Percentiles rank a stretch among this genome's conserved stretches.
Evolutionary conservation across 1,284 basidiomycete species (phyloP).

Genomic region (Leccinum solheimii): DNA sequence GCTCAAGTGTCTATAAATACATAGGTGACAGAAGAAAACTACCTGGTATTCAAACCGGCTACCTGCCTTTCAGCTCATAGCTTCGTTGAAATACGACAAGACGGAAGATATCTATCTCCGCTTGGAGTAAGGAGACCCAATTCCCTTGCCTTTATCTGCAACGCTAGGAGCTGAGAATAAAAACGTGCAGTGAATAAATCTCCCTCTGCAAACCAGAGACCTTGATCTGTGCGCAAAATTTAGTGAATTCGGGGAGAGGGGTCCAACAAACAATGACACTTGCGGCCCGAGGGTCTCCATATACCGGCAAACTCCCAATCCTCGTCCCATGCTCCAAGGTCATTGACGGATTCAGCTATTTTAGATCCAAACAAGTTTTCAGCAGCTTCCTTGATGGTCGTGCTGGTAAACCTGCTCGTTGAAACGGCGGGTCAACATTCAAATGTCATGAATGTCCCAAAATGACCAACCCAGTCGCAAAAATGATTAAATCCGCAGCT

Average conservation of each 20-base stretch:
- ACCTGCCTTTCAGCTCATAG: background rate
- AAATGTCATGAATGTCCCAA: background rate
- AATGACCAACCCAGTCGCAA: slow-evolving; percentile 29
- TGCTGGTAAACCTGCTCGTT: slow-evolving; percentile 6
- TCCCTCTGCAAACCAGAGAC: slow-evolving; percentile 18
- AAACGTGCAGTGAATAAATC: slow-evolving; percentile 15
- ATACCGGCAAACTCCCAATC: slow-evolving; percentile 16
- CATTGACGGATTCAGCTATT: slow-evolving; percentile 12
- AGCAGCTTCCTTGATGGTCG: slow-evolving; percentile 11
- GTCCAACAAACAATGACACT: background rate
- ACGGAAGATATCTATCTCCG: background rate
- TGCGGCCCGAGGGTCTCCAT: slow-evolving; percentile 18
- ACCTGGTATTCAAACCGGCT: background rate
- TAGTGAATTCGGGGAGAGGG: background rate
- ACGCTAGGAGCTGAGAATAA: slow-evolving; percentile 13
- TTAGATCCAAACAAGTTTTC: slow-evolving; percentile 8
- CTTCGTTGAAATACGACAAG: background rate
- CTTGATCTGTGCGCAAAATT: slow-evolving; percentile 5
- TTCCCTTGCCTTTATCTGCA: slow-evolving; percentile 14
- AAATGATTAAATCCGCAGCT: slow-evolving; percentile 31
- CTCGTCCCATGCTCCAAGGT: slow-evolving; percentile 16
- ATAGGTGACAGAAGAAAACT: background rate
- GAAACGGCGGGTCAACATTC: background rate
- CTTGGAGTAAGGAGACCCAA: slow-evolving; percentile 5
- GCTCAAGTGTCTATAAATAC: background rate